Evolutionary conservation across 1,139 yeast species (phyloP).

Genomic region (Protomyces arabidopsidicola): DNA sequence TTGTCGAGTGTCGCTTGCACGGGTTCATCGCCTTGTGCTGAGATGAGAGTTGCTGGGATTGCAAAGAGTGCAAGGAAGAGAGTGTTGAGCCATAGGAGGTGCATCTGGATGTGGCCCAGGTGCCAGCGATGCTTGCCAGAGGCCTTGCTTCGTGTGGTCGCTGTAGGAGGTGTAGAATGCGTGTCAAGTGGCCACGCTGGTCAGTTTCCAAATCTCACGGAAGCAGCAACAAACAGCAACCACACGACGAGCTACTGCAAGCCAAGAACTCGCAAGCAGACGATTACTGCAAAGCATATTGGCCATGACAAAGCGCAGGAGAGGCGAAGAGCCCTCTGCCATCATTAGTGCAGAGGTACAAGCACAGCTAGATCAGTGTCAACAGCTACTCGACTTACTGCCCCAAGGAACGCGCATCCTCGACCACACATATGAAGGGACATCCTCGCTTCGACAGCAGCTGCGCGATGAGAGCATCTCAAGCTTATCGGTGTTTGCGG

Average conservation of each 20-base stretch:
- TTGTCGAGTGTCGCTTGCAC: slow-evolving; percentile 9
- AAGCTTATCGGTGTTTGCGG: not conserved
- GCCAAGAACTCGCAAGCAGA: not conserved
- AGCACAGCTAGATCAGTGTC: not conserved
- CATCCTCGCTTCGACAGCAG: not conserved
- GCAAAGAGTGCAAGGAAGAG: not conserved
- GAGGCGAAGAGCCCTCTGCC: not conserved
- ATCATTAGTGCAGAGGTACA: not conserved
- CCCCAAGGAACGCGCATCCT: not conserved
- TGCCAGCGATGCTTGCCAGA: not conserved
- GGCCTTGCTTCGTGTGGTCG: too few species aligned
- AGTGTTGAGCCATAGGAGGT: not conserved
- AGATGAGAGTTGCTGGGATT: not conserved
- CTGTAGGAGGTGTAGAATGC: too few species aligned
- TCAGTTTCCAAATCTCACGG: too few species aligned
- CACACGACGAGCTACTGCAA: not conserved
- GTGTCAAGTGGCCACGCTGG: too few species aligned
- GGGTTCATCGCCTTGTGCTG: slow-evolving; percentile 9
- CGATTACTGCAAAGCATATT: not conserved
- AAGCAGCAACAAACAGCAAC: not conserved
- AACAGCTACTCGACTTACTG: not conserved
- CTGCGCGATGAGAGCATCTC: not conserved
- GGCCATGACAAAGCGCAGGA: not conserved
- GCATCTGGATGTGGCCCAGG: not conserved
- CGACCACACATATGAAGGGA: not conserved